A percentile compares a stretch with the other conserved stretches of the same genome.
phyloP scores from a whole-genome alignment of 148 eudicot genomes.

The Silene uniflora region DNA sequence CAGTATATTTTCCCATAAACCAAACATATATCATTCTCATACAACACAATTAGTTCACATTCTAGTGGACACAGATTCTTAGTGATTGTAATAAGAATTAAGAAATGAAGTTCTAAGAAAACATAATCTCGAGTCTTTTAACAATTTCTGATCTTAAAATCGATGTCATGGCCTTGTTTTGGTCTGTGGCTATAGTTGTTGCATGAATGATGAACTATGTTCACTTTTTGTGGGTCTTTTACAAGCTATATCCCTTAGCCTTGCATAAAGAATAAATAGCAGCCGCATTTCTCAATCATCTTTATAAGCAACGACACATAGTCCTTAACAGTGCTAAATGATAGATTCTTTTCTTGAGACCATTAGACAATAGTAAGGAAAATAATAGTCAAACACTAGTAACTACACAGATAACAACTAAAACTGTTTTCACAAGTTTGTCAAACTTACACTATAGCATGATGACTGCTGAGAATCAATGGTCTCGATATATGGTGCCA shows the following conservation, averaged over 20 bases:
- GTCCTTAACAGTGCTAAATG: not conserved
- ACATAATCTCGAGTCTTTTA: no score
- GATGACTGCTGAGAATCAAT: slow-evolving; percentile 80
- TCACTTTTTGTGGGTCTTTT: no score
- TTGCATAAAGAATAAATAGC: not conserved
- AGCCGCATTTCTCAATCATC: not conserved
- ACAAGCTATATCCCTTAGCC: no score
- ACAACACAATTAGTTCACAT: no score
- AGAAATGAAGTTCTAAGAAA: no score
- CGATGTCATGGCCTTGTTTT: no score
- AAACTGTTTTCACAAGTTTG: not conserved
- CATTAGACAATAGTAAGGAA: not conserved
- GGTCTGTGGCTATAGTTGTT: no score
- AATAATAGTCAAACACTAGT: not conserved
- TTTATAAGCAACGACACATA: not conserved
- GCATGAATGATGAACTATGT: no score
- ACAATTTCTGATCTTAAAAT: no score
- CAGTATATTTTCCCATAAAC: not conserved
- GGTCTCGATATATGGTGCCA: slow-evolving; percentile 97
- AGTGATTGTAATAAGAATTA: no score
- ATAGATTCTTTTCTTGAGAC: not conserved
- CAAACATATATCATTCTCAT: no score
- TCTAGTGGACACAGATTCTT: no score
- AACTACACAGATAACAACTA: not conserved
- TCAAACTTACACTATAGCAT: slow-evolving; percentile 57